A percentile compares a stretch with the other conserved stretches of the same genome.
Evolutionary conservation across 1,139 yeast species (phyloP).

Genomic region (Wickerhamomyces sp.): DNA sequence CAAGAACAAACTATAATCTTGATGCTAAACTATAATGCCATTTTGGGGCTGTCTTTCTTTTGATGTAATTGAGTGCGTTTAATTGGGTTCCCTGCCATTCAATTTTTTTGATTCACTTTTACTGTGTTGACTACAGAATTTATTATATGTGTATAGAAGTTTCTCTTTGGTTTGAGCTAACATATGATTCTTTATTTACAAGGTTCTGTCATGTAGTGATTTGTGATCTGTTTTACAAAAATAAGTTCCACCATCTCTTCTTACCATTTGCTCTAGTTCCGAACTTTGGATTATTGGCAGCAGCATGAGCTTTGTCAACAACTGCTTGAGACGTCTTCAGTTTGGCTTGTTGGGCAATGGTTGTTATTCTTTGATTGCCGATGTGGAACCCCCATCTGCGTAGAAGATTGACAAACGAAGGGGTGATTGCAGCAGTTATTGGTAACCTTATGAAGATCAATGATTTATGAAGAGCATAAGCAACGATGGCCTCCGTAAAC

Average conservation of each 20-base stretch:
- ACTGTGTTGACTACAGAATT: neutral
- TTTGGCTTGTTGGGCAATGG: conserved; percentile 20
- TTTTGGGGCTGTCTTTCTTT: too few relatives aligned
- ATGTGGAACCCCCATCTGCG: conserved; percentile 79
- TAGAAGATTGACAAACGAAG: conserved; percentile 61
- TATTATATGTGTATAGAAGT: neutral
- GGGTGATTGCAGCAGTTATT: conserved; percentile 88
- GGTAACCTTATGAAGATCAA: conserved; percentile 78
- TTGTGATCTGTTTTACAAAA: conserved; percentile 32
- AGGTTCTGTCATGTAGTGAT: neutral
- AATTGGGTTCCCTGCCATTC: too few relatives aligned
- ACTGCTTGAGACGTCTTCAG: conserved; percentile 17
- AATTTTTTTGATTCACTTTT: neutral
- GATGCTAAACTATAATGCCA: too few relatives aligned
- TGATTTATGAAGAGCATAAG: conserved; percentile 91
- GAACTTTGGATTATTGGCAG: conserved; percentile 33
- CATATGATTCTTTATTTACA: too few relatives aligned
- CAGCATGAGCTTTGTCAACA: conserved; percentile 21
- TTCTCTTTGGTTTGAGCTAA: too few relatives aligned
- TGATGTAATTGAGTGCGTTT: too few relatives aligned
- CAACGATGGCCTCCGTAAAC: conserved; percentile 76
- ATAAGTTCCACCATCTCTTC: conserved; percentile 61
- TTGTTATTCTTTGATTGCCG: conserved; percentile 36
- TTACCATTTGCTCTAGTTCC: conserved; percentile 48
- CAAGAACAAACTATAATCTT: conserved; percentile 40